Base-by-base conservation (phyloP, 345 rosid genomes). In the Erodium maritimum region DNA sequence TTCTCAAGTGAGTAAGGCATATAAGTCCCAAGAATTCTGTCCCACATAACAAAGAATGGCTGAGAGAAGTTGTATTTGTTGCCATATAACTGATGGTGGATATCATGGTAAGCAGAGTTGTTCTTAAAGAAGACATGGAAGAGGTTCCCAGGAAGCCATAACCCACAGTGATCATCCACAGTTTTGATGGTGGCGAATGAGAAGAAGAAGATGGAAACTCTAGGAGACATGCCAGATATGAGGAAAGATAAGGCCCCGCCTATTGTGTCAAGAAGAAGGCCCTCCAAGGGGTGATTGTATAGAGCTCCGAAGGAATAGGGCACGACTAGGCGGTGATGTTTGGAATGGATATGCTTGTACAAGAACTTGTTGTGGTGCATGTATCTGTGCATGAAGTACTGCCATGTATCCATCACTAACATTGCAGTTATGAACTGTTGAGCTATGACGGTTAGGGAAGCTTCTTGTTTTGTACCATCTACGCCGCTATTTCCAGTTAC, bases 151-250 rank as follows among this genome's bases (percentile, higher is more conserved):
- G 96, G 96, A 61, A 88, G 88, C 81, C 86, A 81, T 45, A 88
- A 60, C 25, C 96, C 93, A 2, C 96, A 85, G 63, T 85, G 96
- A 67, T 88, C 94, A 21, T 88, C 94, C 59, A 83, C 96, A 0
- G 90, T 85, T 71, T 88, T 88, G 70, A 88, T 78, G 23, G 93
- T 88, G 53, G 90, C 90, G n/a, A 88, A 85, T 8, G 94, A 85
- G 88, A 88, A 88, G 77, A 88, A 88, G 69, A 81, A 83, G 52
- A 88, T 83, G 50, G 94, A 88, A 16, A 84, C 66, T 69, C 90
- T 75, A 18, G 96, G 86, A 54, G 90, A 76, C 96, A 85, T 88
- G 63, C 94, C 96, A 12, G 96, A 85, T 54, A 85, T 58, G 21
- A 88, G 69, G 75, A 85, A 88, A 68, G 96, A 81, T 55, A 88